Conservation (phyloP, 1,284 basidiomycete species). For the Heterobasidion parviporum region DNA sequence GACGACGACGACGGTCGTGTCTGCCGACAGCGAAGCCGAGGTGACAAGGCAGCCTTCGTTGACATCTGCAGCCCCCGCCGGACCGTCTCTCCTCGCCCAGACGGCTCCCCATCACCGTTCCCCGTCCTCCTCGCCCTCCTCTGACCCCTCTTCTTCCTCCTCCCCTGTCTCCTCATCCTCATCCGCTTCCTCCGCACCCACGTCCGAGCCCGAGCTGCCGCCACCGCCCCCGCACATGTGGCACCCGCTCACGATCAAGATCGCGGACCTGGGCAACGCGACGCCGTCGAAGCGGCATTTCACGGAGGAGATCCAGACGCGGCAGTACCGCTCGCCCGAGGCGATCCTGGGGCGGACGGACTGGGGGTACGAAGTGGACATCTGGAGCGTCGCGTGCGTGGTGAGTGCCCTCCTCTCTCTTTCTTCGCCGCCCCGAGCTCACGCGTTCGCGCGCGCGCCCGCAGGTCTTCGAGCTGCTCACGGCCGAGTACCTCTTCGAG, state of each 20-base stretch:
- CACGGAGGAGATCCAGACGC: conserved; percentile 91
- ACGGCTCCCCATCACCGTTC: conserved; percentile 39
- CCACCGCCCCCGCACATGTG: not conserved
- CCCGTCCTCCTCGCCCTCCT: conserved; percentile 25
- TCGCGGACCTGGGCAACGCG: conserved; percentile 86
- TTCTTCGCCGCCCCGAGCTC: too few relatives aligned
- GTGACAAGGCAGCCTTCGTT: conserved; percentile 2
- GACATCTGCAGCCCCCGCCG: conserved; percentile 11
- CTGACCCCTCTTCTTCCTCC: conserved; percentile 18
- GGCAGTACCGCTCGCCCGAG: conserved; percentile 88
- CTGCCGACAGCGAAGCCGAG: not conserved
- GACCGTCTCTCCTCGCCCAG: conserved; percentile 59
- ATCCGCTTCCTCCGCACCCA: not conserved
- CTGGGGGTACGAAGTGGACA: conserved; percentile 80
- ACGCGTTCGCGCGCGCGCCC: not conserved
- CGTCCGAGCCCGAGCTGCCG: not conserved
- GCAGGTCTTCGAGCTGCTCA: conserved; percentile 66
- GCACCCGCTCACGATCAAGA: conserved; percentile 74
- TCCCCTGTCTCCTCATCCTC: conserved; percentile 14
- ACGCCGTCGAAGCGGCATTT: conserved; percentile 78
- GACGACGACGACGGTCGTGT: not conserved
- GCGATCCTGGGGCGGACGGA: conserved; percentile 82
- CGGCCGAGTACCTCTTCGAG: conserved; percentile 84
- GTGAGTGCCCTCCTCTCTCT: conserved; percentile 19
- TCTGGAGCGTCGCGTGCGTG: conserved; percentile 87